Conservation (phyloP, 1,284 basidiomycete genomes). For the Tremellales sp. region DNA sequence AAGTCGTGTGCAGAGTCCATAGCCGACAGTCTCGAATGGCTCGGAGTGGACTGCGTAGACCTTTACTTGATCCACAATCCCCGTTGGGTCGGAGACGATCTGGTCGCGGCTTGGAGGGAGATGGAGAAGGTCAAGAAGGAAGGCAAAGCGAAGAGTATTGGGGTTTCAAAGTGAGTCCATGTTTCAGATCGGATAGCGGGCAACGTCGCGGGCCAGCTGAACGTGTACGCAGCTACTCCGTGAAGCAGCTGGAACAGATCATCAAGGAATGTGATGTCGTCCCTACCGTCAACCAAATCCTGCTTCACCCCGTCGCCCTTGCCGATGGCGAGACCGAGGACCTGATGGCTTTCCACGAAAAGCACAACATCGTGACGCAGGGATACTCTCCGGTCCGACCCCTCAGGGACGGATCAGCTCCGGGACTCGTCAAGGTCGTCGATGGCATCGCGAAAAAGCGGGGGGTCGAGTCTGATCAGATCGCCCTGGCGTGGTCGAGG, state of each 20-base stretch:
- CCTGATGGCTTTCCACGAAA: slow-evolving; percentile 57
- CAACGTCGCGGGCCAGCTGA: too few relatives aligned
- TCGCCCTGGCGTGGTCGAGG: slow-evolving; percentile 54
- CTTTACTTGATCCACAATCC: slow-evolving; percentile 61
- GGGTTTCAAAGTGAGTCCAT: slow-evolving; percentile 59
- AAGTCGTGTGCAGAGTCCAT: slow-evolving; percentile 57
- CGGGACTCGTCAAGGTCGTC: slow-evolving; percentile 63
- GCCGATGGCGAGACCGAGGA: slow-evolving; percentile 52
- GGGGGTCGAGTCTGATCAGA: slow-evolving; percentile 60
- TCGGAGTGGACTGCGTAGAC: slow-evolving; percentile 64
- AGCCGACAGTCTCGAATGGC: slow-evolving; percentile 59
- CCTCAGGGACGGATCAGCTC: slow-evolving; percentile 60
- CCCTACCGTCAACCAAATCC: slow-evolving; percentile 71
- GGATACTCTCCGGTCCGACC: slow-evolving; percentile 66
- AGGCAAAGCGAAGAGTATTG: slow-evolving; percentile 64
- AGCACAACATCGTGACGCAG: slow-evolving; percentile 63
- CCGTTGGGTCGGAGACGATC: slow-evolving; percentile 53
- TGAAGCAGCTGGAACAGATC: slow-evolving; percentile 57
- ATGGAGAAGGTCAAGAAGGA: slow-evolving; percentile 59
- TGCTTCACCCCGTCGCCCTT: slow-evolving; percentile 67
- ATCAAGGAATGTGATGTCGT: slow-evolving; percentile 55
- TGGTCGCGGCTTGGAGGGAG: slow-evolving; percentile 58
- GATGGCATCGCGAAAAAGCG: slow-evolving; percentile 57
- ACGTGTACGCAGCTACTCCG: slow-evolving; percentile 57
- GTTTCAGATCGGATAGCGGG: background rate